Conservation (phyloP, 2,329 filamentous ascomycete species). For the Xylaria sp. region DNA sequence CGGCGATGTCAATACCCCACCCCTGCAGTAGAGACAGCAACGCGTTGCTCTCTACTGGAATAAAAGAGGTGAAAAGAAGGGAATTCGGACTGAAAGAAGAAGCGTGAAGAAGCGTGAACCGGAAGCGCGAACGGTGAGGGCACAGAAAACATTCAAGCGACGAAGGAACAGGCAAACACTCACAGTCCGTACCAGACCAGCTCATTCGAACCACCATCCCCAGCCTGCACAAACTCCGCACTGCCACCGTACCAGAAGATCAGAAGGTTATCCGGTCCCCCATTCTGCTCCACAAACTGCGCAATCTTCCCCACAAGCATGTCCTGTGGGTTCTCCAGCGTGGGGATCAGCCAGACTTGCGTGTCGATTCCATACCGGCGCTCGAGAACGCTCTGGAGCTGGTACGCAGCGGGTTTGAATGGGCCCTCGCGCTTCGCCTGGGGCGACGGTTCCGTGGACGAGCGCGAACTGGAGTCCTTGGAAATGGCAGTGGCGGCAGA, state of each 20-base stretch:
- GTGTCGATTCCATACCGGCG: slow-evolving; percentile 9
- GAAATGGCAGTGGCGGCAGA: background rate
- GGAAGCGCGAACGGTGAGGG: no score
- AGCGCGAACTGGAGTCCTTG: no score
- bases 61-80: background rate
- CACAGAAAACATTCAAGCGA: no score
- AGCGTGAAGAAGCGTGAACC: no score
- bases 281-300: slow-evolving; percentile 13
- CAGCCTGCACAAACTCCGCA: slow-evolving; percentile 8
- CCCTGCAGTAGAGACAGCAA: background rate
- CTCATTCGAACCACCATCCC: background rate
- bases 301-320: slow-evolving; percentile 12
- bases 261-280: slow-evolving; percentile 12
- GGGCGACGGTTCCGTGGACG: background rate
- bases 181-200: slow-evolving; percentile 18
- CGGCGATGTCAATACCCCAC: background rate
- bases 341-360: slow-evolving; percentile 17
- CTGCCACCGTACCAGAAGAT: slow-evolving; percentile 19
- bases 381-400: slow-evolving; percentile 10
- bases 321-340: slow-evolving; percentile 10
- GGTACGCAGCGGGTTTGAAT: slow-evolving; percentile 12
- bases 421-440: background rate
- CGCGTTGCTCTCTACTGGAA: no score
- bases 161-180: background rate
- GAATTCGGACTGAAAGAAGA: background rate